These are phyloP conservation scores for Coemansia sp. DNA, from an alignment of 192 early-diverging fungal species.

Conservation along the genomic window DNA sequence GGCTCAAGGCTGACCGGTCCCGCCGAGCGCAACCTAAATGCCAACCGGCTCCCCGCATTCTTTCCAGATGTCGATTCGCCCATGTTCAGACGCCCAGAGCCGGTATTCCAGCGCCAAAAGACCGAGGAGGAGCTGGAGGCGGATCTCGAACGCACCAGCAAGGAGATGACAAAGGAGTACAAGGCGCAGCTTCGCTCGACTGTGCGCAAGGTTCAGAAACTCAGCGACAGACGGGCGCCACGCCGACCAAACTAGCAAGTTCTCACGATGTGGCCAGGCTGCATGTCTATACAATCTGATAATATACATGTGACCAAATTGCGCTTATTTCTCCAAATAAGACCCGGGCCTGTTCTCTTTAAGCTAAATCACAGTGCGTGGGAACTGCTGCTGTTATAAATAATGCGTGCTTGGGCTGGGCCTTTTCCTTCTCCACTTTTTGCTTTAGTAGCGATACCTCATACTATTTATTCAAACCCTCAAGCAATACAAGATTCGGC, in stretches of 20 bases:
- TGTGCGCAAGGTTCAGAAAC: constrained; percentile 22
- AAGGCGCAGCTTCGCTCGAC: constrained; percentile 38
- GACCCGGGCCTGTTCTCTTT: no score
- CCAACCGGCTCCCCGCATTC: constrained; percentile 43
- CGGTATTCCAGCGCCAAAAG: constrained; percentile 47
- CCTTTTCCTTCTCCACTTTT: no score
- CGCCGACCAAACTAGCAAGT: constrained; percentile 1
- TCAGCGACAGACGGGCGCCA: constrained; percentile 12
- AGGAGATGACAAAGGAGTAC: constrained; percentile 30
- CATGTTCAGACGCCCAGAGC: constrained; percentile 33
- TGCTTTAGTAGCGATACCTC: neutral
- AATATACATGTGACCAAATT: no score
- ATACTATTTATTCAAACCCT: neutral
- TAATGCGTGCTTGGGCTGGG: no score
- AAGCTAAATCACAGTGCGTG: no score
- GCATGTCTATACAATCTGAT: no score
- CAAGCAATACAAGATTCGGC: neutral
- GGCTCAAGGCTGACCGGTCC: constrained; percentile 20
- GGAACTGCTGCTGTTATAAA: no score
- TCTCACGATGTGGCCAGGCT: no score
- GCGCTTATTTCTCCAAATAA: no score
- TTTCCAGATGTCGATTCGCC: constrained; percentile 42
- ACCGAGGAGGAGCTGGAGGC: constrained; percentile 46
- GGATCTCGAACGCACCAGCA: constrained; percentile 17
- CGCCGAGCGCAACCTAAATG: constrained; percentile 44